Evolutionary conservation across 1,284 basidiomycete genomes (phyloP), one percentile per base, ranked within the genome.

Genomic region (Ganoderma sp.): DNA sequence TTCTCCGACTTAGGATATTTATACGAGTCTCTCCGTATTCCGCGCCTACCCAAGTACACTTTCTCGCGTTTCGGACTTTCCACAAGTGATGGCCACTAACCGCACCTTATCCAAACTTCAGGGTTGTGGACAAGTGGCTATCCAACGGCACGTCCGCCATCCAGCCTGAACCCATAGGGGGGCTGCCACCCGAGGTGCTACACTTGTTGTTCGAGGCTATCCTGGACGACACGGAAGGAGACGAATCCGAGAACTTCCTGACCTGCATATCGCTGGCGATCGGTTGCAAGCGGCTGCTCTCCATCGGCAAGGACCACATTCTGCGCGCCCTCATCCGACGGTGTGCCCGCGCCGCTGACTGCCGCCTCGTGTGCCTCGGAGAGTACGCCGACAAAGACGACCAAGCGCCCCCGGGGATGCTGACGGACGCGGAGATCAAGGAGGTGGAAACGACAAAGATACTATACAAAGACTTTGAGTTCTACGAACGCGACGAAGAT

Each of bases 341-440:
- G 22, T 19, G 28, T 28, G 37, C 63, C 9, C 43, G 60, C 34
- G 70, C 69, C 69, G 59, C 56, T 3, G 63, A 67, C 5, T 28
- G 61, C 15, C 70, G 70, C n/a, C 22, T 75, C 28, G 63, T 73
- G 9, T 74, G 71, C 62, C 25, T 73, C 42, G 71, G 69, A 7
- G 67, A 67, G 9, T 60, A 54, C 60, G 19, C 64, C 37, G 4
- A 43, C 2, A 32, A 37, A 65, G 45, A 66, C 9, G 45, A 48
- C 19, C 45, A 48, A 4, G 45, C 19, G 45, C 73, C 9, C 12
- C 41, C 28, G 1, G 67, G 64, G 60, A 45, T 74, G 25, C 61
- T 73, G n/a, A 69, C 62, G 5, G 61, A 58, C 22, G 63, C 45
- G 4, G 69, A 73, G 41, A 61, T n/a, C 43, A 52, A 12, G n/a